Percentiles rank a stretch among this genome's conserved stretches.
phyloP scores from a whole-genome alignment of 108 stramenopile species.

The Skeletonema grethae region DNA sequence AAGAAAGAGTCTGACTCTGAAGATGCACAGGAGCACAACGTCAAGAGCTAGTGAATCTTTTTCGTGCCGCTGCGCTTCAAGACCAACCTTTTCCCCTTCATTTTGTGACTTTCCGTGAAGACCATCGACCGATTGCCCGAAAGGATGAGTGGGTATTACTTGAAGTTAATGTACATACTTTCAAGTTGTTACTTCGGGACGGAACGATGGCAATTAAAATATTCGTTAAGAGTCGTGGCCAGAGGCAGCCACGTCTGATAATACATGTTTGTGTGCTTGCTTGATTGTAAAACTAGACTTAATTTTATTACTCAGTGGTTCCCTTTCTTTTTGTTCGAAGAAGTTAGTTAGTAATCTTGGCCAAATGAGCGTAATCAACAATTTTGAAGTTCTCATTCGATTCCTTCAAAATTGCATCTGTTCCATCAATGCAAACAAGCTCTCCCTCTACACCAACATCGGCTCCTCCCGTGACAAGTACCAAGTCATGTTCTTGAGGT shows the following conservation, averaged over 20 bases:
- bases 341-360: slow-evolving; percentile 60
- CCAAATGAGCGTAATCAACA: slow-evolving; percentile 87
- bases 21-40: neutral
- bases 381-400: slow-evolving; percentile 92
- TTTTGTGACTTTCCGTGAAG: no score
- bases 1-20: neutral
- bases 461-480: slow-evolving; percentile 87
- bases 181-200: no score
- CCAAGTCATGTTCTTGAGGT: slow-evolving; percentile 86
- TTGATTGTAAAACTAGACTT: neutral
- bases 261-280: neutral
- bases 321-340: neutral
- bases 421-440: slow-evolving; percentile 90
- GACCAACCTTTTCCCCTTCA: no score
- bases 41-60: neutral
- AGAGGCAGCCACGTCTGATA: no score
- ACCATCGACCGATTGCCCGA: no score
- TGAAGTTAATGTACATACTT: no score
- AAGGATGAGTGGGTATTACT: no score
- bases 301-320: neutral
- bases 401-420: slow-evolving; percentile 92
- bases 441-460: slow-evolving; percentile 90
- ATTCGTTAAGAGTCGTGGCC: no score
- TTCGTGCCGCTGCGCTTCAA: no score
- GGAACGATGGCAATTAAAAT: no score